Base-by-base conservation (phyloP, 2,329 filamentous ascomycete genomes). In the Teratosphaeriaceae sp. region DNA sequence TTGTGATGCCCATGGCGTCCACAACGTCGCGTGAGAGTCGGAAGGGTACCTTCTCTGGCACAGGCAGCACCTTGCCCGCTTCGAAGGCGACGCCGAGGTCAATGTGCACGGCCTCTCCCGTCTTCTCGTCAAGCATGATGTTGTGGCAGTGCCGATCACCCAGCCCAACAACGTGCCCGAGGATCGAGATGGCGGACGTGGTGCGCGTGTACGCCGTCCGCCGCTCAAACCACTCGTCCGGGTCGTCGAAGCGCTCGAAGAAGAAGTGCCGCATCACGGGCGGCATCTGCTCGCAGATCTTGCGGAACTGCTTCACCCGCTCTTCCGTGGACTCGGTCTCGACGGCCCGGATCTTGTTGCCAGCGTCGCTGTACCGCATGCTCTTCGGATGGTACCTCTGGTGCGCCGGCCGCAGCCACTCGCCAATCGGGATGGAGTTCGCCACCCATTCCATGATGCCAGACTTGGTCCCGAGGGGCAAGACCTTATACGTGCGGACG, bases 221-320 rank as follows among this genome's bases (percentile, higher is more conserved):
- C 54, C 82, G 86, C 46, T 79, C 76, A 57, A 96, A 98, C 92
- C 92, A 99, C 54, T 94, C 89, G 60, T 98, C 90, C 0, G 92
- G 92, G 50, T 95, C 88, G 40, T 82, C 75, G 61, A 95, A 99
- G 47, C 85, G 80, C 63, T 99, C 92, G 72, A 96, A 88, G 63
- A 98, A 95, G 69, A 98, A 99, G 69, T 89, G 94, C 44, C 85
- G 80, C 82, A 98, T 85, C 3, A 97, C 92, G 0, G 94, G 92
- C 48, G 88, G 85, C 63, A 97, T 95, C 38, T 79, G 78, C 3
- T 88, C 82, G 5, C 80, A 83, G 2, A 96, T 82, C 49, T 81
- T 83, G 39, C 83, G 81, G 69, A 85, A 99, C 1, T 79, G 80
- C 50, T 78, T 75, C 37, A 95, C 71, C 13, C 92, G 80, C 7